Evolutionary conservation across 805 yeast genomes (phyloP).

Genomic region (Tetrapisispora fleetii): DNA sequence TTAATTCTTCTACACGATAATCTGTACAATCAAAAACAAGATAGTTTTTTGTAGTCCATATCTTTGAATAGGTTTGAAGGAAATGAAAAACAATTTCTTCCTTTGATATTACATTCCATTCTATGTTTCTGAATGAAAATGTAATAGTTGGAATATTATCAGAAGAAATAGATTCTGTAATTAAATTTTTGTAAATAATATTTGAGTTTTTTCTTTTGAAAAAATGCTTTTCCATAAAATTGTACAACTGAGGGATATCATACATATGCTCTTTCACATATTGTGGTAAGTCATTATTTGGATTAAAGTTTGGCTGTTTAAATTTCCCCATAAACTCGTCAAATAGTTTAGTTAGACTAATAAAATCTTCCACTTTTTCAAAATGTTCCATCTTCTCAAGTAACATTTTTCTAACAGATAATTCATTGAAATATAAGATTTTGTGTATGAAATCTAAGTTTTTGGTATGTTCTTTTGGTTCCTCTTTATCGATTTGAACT

Average conservation of each 20-base stretch:
- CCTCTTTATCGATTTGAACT: neutral
- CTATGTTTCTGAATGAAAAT: constrained; percentile 21
- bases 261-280: constrained; percentile 41
- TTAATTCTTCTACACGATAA: constrained; percentile 27
- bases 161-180: constrained; percentile 54
- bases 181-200: constrained; percentile 30
- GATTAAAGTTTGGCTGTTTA: constrained; percentile 52
- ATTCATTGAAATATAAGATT: constrained; percentile 42
- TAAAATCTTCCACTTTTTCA: constrained; percentile 34
- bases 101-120: constrained; percentile 36
- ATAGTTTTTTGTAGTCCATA: constrained; percentile 61
- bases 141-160: constrained; percentile 63
- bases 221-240: constrained; percentile 63
- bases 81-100: constrained; percentile 50
- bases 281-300: constrained; percentile 47
- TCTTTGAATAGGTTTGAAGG: constrained; percentile 54
- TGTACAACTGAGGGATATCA: constrained; percentile 46
- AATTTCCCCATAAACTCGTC: constrained; percentile 39
- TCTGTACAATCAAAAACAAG: constrained; percentile 64
- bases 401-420: constrained; percentile 25
- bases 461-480: constrained; percentile 1
- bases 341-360: constrained; percentile 26
- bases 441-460: constrained; percentile 37
- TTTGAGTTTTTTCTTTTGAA: constrained; percentile 38
- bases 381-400: constrained; percentile 9